These are phyloP conservation scores for Penicillium bialowiezense DNA, from an alignment of 495 filamentous ascomycete species.

Conservation along the genomic window DNA sequence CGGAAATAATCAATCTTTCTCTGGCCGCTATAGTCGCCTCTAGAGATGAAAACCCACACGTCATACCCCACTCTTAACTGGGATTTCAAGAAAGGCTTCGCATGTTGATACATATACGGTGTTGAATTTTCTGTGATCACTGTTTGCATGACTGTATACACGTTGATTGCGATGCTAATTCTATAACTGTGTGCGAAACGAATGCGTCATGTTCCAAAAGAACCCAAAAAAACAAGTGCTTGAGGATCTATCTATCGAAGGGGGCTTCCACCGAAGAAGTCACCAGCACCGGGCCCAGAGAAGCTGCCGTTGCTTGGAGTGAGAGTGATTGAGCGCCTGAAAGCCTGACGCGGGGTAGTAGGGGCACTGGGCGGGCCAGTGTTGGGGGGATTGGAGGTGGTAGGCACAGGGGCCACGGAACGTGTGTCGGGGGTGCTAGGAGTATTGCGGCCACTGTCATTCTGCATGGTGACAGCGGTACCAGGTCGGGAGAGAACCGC, in stretches of 20 bases:
- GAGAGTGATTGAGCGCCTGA: constrained; percentile 44
- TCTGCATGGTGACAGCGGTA: constrained; percentile 44
- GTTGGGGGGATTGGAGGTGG: constrained; percentile 4
- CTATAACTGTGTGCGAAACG: not conserved
- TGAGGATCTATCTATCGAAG: constrained; percentile 27
- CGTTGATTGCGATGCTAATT: not conserved
- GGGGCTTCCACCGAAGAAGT: constrained; percentile 45
- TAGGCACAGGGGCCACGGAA: constrained; percentile 1
- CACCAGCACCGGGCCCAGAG: constrained; percentile 36
- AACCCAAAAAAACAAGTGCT: not conserved
- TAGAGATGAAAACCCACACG: not conserved
- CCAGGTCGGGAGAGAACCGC: constrained; percentile 43
- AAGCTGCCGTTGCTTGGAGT: constrained; percentile 48
- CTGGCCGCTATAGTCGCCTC: not conserved
- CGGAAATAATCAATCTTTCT: not conserved
- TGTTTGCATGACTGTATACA: too few relatives aligned
- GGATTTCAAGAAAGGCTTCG: not conserved
- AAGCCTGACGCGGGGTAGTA: constrained; percentile 43
- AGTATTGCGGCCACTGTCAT: constrained; percentile 44
- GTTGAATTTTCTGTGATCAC: not conserved
- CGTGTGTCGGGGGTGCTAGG: constrained; percentile 36
- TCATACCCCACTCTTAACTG: not conserved
- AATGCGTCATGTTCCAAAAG: not conserved
- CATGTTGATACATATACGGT: not conserved
- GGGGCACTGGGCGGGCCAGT: constrained; percentile 34